These are phyloP conservation scores for Metarhizium humberi DNA, from an alignment of 2,329 filamentous ascomycete genomes.

Conservation along the genomic window DNA sequence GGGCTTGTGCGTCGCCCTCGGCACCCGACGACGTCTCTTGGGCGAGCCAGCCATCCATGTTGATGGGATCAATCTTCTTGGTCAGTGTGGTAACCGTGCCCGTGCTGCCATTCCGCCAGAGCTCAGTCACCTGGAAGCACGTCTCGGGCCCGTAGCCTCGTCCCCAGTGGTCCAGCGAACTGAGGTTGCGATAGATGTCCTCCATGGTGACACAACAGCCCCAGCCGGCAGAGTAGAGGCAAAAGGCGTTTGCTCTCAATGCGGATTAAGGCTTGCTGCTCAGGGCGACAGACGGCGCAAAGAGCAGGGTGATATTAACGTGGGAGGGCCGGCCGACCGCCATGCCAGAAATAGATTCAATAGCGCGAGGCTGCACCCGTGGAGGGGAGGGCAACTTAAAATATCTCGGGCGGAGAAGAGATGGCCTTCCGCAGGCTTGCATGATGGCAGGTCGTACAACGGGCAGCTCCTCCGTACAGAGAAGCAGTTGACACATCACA, in stretches of 20 bases:
- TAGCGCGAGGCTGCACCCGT: background rate
- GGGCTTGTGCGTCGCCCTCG: conserved; percentile 9
- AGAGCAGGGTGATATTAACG: background rate
- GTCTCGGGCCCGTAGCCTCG: conserved; percentile 9
- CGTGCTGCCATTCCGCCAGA: conserved; percentile 16
- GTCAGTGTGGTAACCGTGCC: conserved; percentile 9
- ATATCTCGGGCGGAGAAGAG: background rate
- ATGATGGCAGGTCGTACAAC: background rate
- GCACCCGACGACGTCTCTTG: conserved; percentile 8
- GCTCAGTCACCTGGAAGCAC: conserved; percentile 18
- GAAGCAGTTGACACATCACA: no score
- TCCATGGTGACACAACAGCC: conserved; percentile 15
- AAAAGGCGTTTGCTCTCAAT: background rate
- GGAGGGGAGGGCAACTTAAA: background rate
- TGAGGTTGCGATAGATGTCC: conserved; percentile 22
- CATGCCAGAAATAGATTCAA: background rate
- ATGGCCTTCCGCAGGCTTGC: background rate
- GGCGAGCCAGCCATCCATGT: conserved; percentile 14
- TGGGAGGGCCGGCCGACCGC: background rate
- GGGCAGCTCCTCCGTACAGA: no score
- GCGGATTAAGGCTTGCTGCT: background rate
- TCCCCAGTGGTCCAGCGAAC: conserved; percentile 14
- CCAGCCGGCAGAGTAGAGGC: no score
- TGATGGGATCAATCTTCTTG: conserved; percentile 5
- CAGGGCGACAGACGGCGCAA: background rate